Evolutionary conservation across 2,329 filamentous ascomycete genomes (phyloP).

Genomic region (Epichloe uncinata): DNA sequence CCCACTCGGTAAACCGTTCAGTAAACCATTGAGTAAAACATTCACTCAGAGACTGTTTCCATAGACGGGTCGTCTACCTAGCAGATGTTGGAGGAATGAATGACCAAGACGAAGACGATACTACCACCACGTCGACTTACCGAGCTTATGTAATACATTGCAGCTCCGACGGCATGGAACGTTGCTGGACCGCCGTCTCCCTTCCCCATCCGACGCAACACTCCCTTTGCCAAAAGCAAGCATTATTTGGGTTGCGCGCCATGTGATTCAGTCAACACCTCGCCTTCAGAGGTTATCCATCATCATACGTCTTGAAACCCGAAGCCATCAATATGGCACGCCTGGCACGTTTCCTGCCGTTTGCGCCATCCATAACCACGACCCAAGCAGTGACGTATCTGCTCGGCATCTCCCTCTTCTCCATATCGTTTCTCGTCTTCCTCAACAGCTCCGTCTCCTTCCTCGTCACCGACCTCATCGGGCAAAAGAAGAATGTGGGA

Average conservation of each 20-base stretch:
- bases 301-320: neutral
- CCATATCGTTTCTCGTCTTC: slow-evolving; percentile 81
- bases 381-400: slow-evolving; percentile 62
- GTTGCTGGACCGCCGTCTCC: too few species aligned
- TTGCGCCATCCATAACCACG: slow-evolving; percentile 44
- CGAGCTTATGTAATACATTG: too few species aligned
- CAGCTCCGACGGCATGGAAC: too few species aligned
- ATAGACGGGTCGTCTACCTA: too few species aligned
- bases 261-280: slow-evolving; percentile 7
- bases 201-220: too few species aligned
- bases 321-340: slow-evolving; percentile 17
- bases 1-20: too few species aligned
- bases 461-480: slow-evolving; percentile 71
- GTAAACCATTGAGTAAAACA: too few species aligned
- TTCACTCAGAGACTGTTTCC: too few species aligned
- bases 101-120: too few species aligned
- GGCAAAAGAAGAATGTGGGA: slow-evolving; percentile 58
- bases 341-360: slow-evolving; percentile 38
- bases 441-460: slow-evolving; percentile 76
- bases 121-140: too few species aligned
- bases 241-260: neutral
- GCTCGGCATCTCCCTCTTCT: slow-evolving; percentile 70
- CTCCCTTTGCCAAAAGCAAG: neutral
- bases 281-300: slow-evolving; percentile 3
- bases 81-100: too few species aligned